Conservation (phyloP, 129 eudicot genomes). For the Silybum marianum region DNA sequence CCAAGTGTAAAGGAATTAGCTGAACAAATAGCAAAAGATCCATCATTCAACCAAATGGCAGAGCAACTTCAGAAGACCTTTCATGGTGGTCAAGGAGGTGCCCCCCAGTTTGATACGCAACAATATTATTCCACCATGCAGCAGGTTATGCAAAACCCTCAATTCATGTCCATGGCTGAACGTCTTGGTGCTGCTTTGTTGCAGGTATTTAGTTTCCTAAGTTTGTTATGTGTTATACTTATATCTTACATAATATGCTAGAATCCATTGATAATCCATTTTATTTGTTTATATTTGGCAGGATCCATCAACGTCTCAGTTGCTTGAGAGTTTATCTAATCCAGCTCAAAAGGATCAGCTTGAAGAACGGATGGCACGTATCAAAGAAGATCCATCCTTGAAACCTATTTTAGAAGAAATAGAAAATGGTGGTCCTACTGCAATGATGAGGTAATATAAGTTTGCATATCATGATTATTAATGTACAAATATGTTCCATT, state of each 20-base stretch:
- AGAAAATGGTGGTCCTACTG: constrained; percentile 94
- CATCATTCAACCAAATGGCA: constrained; percentile 91
- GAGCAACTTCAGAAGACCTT: constrained; percentile 92
- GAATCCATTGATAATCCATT: background rate
- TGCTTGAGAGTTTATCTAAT: constrained; percentile 81
- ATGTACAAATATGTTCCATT: constrained; percentile 8
- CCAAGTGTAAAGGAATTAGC: constrained; percentile 95
- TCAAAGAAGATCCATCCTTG: constrained; percentile 91
- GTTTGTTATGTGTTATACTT: constrained; percentile 4
- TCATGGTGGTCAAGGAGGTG: constrained; percentile 55
- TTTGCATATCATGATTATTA: constrained; percentile 8
- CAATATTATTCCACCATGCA: constrained; percentile 90
- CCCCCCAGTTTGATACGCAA: constrained; percentile 82
- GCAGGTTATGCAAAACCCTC: constrained; percentile 98
- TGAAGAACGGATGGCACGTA: constrained; percentile 86
- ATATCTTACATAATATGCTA: constrained; percentile 9
- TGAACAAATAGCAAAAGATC: constrained; percentile 95
- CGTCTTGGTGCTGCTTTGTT: constrained; percentile 85
- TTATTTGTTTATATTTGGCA: constrained; percentile 29
- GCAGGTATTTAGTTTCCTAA: constrained; percentile 55
- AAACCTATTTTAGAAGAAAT: constrained; percentile 92
- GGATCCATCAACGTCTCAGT: constrained; percentile 96
- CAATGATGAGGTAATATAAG: constrained; percentile 84
- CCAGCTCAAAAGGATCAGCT: constrained; percentile 78
- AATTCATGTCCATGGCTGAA: constrained; percentile 93